Conservation (phyloP, 148 eudicot species). For the Persicaria maculosa region DNA sequence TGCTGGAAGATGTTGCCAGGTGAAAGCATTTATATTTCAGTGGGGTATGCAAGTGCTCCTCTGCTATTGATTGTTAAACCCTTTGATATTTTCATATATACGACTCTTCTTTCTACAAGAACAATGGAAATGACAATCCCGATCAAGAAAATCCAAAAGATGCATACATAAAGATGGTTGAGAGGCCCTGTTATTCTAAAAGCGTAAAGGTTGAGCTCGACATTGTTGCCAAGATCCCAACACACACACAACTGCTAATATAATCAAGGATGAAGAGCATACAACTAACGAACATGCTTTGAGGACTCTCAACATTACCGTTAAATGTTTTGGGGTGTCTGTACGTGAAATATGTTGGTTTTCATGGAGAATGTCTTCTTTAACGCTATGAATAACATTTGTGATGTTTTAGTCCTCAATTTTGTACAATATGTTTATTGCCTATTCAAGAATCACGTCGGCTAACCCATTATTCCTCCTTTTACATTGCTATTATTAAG, state of each 20-base stretch:
- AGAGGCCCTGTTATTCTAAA: slow-evolving; percentile 70
- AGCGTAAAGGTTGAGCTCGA: slow-evolving; percentile 79
- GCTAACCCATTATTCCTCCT: too few species aligned
- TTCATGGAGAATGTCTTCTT: too few species aligned
- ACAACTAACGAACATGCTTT: slow-evolving; percentile 50
- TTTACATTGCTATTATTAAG: too few species aligned
- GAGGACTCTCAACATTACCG: slow-evolving; percentile 52
- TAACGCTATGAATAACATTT: too few species aligned
- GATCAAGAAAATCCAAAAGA: slow-evolving; percentile 38
- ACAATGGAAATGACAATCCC: slow-evolving; percentile 51
- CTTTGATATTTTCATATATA: background rate
- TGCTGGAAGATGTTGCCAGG: slow-evolving; percentile 53
- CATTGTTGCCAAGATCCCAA: slow-evolving; percentile 28
- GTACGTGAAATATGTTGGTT: too few species aligned
- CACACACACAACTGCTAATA: slow-evolving; percentile 49
- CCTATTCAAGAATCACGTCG: too few species aligned
- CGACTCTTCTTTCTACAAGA: slow-evolving; percentile 25
- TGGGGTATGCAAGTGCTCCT: too few species aligned
- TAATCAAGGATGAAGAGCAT: slow-evolving; percentile 29
- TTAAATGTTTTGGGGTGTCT: too few species aligned
- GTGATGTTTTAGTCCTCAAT: too few species aligned
- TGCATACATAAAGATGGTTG: slow-evolving; percentile 46
- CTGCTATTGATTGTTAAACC: background rate
- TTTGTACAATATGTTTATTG: too few species aligned
- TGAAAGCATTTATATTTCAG: slow-evolving; percentile 5